Base-by-base conservation (phyloP, 2,329 filamentous ascomycete genomes). In the Leptographium radiaticola region DNA sequence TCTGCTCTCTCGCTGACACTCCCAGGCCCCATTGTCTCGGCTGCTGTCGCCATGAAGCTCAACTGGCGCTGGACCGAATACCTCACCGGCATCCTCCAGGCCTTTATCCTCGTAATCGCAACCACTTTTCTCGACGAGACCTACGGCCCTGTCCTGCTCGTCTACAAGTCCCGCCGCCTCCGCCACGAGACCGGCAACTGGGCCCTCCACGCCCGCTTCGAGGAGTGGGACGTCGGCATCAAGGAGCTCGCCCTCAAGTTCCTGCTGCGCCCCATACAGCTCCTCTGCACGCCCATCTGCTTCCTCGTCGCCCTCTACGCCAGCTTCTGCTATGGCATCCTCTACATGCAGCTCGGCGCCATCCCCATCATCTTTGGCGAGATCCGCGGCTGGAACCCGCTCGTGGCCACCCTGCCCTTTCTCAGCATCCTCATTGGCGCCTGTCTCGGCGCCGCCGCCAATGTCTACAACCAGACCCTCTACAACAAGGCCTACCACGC, bases 61-160 rank as follows among this genome's bases (percentile, higher is more conserved):
- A 78, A 74, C 7, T 87, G 84, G 84, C 73, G 82, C 49, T 87
- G 84, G 84, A 76, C 80, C 6, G 87, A 86, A 67, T 85, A 76
- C 68, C 69, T 79, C 0, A 83, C 80, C 2, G 75, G 76, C 1
- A 82, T 86, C 48, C 53, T 63, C 7, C 77, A 77, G 33, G 79
- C 70, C 1, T 55, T 77, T 18, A 74, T 86, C 38, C 76, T 83
- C 61, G 53, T 77, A 4, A 65, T 75, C 31, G 81, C 62, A 13
- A 59, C 80, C n/a, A 62, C 86, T 48, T 76, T 83, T 63, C 75
- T 83, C 1, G 73, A 74, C 20, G 66, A 68, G 57, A 63, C 65
- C 1, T 66, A 63, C 49, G 62, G 61, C 2, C 60, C 64, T 12
- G 51, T 65, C 51, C 56, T 77, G 20, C 65, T 77, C 8, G 59